Evolutionary conservation across 208 protist genomes (phyloP).

Genomic region (Borovskyia barvae): DNA sequence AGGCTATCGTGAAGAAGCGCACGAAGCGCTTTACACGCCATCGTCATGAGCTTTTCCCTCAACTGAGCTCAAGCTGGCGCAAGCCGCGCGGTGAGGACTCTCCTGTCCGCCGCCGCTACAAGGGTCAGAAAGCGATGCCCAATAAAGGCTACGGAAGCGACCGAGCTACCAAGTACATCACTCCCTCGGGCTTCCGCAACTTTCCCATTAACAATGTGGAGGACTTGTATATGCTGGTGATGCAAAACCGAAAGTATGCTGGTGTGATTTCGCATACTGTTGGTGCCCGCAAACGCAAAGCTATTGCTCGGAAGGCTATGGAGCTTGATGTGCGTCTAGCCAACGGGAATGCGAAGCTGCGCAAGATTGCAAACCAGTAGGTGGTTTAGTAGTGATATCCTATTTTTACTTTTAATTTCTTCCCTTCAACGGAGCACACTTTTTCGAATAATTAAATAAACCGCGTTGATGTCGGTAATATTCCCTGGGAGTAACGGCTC

Average conservation of each 20-base stretch:
- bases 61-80: slow-evolving; percentile 96
- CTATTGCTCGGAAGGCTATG: slow-evolving; percentile 96
- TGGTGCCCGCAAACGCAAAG: slow-evolving; percentile 92
- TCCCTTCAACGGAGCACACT: too few relatives aligned
- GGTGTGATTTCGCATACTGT: slow-evolving; percentile 97
- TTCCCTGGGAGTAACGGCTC: too few relatives aligned
- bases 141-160: slow-evolving; percentile 99
- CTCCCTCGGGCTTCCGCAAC: slow-evolving; percentile 97
- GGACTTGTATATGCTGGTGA: slow-evolving; percentile 99
- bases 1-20: slow-evolving; percentile 97
- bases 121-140: slow-evolving; percentile 95
- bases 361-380: slow-evolving; percentile 69
- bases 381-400: slow-evolving; percentile 10
- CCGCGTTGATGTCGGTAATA: too few relatives aligned
- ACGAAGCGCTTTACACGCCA: slow-evolving; percentile 97
- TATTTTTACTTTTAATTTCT: slow-evolving; percentile 5
- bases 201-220: slow-evolving; percentile 95
- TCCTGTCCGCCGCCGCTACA: slow-evolving; percentile 96
- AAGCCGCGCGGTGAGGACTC: slow-evolving; percentile 99
- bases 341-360: slow-evolving; percentile 95
- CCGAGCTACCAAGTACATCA: slow-evolving; percentile 95
- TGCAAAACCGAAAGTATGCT: slow-evolving; percentile 99
- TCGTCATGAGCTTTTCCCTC: slow-evolving; percentile 92
- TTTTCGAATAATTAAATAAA: too few relatives aligned
- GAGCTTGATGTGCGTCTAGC: slow-evolving; percentile 98